A percentile compares a stretch with the other conserved stretches of the same genome.
phyloP scores from a whole-genome alignment of 352 stramenopile species.

The Phytophthora ohioensis region DNA sequence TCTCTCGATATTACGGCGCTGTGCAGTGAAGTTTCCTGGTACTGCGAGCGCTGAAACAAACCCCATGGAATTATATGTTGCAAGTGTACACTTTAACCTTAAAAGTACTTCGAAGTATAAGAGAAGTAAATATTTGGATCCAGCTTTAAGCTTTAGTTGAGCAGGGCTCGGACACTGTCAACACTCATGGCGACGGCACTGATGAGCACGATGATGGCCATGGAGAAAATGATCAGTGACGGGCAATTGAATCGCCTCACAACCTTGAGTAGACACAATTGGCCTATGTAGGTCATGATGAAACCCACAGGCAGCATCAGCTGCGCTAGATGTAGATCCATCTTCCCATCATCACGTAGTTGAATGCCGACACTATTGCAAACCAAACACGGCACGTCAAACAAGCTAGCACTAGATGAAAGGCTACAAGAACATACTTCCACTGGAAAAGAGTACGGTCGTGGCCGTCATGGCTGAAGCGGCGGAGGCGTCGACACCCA shows the following conservation, averaged over 20 bases:
- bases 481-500: constrained; percentile 87
- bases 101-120: background rate
- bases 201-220: constrained; percentile 69
- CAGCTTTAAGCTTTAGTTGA: background rate
- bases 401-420: too few species aligned
- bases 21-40: too few species aligned
- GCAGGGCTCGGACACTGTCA: constrained; percentile 53
- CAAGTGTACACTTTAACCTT: too few species aligned
- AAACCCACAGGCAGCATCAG: constrained; percentile 70
- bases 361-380: constrained; percentile 66
- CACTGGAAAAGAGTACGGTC: constrained; percentile 76
- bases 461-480: constrained; percentile 91
- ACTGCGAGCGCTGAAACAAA: too few species aligned
- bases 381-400: background rate
- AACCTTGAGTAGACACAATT: constrained; percentile 59
- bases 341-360: constrained; percentile 59
- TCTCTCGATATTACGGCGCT: too few species aligned
- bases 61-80: too few species aligned
- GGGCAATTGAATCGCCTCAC: constrained; percentile 67
- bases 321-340: constrained; percentile 58
- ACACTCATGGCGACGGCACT: constrained; percentile 73
- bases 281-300: constrained; percentile 61
- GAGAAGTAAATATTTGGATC: background rate
- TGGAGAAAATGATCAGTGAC: constrained; percentile 76
- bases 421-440: constrained; percentile 46